Evolutionary conservation across 75 land plant species (phyloP).

Genomic region (Picea sitchensis): DNA sequence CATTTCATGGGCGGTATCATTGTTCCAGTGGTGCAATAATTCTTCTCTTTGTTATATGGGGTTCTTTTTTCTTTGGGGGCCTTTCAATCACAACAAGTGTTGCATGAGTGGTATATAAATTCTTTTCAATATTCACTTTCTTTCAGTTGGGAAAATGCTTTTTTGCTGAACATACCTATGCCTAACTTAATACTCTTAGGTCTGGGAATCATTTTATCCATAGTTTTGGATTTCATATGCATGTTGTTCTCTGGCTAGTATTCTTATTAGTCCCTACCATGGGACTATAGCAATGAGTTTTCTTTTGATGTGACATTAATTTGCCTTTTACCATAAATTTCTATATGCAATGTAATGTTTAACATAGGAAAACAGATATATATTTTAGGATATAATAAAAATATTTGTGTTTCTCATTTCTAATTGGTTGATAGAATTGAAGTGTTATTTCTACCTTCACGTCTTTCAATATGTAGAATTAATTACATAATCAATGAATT

Average conservation of each 20-base stretch:
- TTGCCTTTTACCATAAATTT: too few species aligned
- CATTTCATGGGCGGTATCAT: conserved; percentile 82
- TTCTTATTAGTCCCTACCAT: not conserved
- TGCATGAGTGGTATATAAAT: conserved; percentile 70
- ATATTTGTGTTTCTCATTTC: too few species aligned
- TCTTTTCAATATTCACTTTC: conserved; percentile 30
- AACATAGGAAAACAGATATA: too few species aligned
- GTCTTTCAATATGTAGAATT: not conserved
- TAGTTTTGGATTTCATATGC: not conserved
- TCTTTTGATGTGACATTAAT: too few species aligned
- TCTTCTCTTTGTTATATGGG: conserved; percentile 72
- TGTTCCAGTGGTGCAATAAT: conserved; percentile 70
- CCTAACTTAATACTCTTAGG: not conserved
- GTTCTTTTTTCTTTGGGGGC: conserved; percentile 87
- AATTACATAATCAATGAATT: too few species aligned
- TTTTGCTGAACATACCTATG: not conserved
- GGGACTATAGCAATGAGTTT: too few species aligned
- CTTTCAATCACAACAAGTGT: conserved; percentile 92
- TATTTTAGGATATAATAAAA: too few species aligned
- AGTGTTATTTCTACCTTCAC: too few species aligned
- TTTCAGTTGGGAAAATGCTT: not conserved
- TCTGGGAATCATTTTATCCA: not conserved
- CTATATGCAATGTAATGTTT: too few species aligned
- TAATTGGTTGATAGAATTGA: too few species aligned
- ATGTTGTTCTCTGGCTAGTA: not conserved